A percentile compares a stretch with the other conserved stretches of the same genome.
Evolutionary conservation across 495 filamentous ascomycete species (phyloP).

Genomic region (Neurospora sp.): DNA sequence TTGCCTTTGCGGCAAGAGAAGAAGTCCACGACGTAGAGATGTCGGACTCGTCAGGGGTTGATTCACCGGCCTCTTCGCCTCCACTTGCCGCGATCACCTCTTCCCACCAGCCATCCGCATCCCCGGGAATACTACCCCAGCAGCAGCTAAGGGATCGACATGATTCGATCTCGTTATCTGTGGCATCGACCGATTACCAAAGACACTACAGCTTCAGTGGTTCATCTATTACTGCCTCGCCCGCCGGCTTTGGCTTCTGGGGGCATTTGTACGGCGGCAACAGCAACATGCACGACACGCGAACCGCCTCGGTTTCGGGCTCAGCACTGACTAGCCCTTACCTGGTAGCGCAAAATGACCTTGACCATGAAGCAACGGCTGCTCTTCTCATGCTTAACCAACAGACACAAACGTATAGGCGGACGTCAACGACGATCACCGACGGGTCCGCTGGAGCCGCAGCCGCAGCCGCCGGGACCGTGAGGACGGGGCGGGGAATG

Average conservation of each 20-base stretch:
- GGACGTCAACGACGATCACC: constrained; percentile 13
- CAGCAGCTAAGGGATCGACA: constrained; percentile 26
- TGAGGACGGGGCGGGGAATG: constrained; percentile 43
- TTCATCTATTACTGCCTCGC: constrained; percentile 35
- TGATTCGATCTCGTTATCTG: constrained; percentile 36
- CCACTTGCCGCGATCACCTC: constrained; percentile 8
- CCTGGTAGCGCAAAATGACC: constrained; percentile 34
- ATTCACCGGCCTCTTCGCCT: constrained; percentile 24
- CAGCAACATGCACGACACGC: constrained; percentile 7
- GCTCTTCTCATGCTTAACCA: constrained; percentile 68
- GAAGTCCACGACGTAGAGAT: constrained; percentile 36
- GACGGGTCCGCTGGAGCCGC: background rate
- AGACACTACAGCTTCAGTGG: constrained; percentile 34
- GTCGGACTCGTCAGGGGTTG: constrained; percentile 26
- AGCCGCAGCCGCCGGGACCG: constrained; percentile 4
- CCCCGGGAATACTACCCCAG: constrained; percentile 37
- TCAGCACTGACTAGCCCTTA: constrained; percentile 42
- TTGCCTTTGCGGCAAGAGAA: background rate
- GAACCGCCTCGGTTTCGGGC: constrained; percentile 19
- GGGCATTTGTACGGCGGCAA: constrained; percentile 19
- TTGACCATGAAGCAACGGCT: constrained; percentile 71
- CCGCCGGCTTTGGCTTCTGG: constrained; percentile 32
- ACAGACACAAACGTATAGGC: constrained; percentile 40
- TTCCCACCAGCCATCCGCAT: constrained; percentile 35
- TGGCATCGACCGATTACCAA: constrained; percentile 23